Conservation (phyloP, 164 flowering plant species). For the Cinnamomum micranthum region DNA sequence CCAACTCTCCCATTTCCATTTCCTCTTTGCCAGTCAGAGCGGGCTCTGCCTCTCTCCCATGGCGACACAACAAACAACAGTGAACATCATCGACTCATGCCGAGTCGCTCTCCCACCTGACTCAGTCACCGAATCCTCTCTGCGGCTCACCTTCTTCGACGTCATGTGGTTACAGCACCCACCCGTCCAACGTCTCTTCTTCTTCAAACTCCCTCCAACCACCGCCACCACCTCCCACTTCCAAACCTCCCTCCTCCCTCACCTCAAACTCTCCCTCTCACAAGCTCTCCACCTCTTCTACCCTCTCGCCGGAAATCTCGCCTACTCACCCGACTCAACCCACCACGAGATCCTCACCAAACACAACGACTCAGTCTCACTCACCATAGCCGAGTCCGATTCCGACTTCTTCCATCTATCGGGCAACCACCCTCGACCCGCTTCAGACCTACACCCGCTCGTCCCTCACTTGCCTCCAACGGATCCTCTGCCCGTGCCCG, state of each 20-base stretch:
- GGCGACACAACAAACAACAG: too few relatives aligned
- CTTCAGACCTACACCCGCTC: background rate
- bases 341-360: constrained; percentile 22
- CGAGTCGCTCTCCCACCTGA: constrained; percentile 1
- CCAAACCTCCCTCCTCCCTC: constrained; percentile 15
- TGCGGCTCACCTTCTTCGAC: constrained; percentile 4
- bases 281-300: constrained; percentile 34
- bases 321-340: constrained; percentile 16
- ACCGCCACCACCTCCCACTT: background rate
- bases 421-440: background rate
- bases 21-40: too few relatives aligned
- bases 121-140: background rate
- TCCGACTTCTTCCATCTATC: constrained; percentile 4
- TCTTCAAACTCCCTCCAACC: background rate
- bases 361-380: constrained; percentile 23
- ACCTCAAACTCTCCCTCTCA: constrained; percentile 33
- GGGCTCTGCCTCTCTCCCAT: too few relatives aligned
- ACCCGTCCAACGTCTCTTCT: constrained; percentile 2
- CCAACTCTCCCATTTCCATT: too few relatives aligned
- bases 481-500: background rate
- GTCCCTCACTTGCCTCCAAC: background rate
- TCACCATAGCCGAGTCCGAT: constrained; percentile 14
- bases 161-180: background rate
- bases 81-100: background rate
- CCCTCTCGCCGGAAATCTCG: constrained; percentile 30